These are phyloP conservation scores for Coniella lustricola DNA, from an alignment of 2,329 filamentous ascomycete genomes.

Conservation along the genomic window DNA sequence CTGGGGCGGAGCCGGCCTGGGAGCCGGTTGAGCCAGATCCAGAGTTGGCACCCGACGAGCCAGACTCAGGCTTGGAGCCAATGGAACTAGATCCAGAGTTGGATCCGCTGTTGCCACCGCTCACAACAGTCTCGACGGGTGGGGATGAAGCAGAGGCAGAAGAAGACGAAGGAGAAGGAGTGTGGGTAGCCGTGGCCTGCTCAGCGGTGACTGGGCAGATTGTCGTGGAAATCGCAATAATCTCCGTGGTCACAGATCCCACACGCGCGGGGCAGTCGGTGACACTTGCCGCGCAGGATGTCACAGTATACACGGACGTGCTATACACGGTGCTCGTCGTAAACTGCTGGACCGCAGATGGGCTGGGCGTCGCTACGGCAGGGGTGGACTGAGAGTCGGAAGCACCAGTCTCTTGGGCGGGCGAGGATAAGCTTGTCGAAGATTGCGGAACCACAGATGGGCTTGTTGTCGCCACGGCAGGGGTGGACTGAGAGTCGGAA, in stretches of 20 bases:
- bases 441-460: constrained; percentile 3
- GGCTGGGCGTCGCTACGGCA: constrained; percentile 21
- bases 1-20: neutral
- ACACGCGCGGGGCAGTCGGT: constrained; percentile 30
- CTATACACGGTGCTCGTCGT: constrained; percentile 34
- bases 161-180: constrained; percentile 7
- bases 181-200: neutral
- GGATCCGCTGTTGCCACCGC: neutral
- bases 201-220: constrained; percentile 30
- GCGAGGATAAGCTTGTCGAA: constrained; percentile 26
- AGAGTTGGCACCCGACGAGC: neutral
- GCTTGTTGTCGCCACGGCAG: constrained; percentile 23
- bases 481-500: constrained; percentile 28
- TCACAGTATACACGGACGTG: constrained; percentile 44
- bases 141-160: too few species aligned
- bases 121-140: neutral
- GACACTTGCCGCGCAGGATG: constrained; percentile 42
- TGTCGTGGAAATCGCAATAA: constrained; percentile 37
- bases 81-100: neutral
- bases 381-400: constrained; percentile 30
- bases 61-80: neutral
- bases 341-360: constrained; percentile 5
- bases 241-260: constrained; percentile 32
- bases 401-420: constrained; percentile 12
- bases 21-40: neutral